Conservation (phyloP, 1,139 yeast genomes). For the Candida sp. region DNA sequence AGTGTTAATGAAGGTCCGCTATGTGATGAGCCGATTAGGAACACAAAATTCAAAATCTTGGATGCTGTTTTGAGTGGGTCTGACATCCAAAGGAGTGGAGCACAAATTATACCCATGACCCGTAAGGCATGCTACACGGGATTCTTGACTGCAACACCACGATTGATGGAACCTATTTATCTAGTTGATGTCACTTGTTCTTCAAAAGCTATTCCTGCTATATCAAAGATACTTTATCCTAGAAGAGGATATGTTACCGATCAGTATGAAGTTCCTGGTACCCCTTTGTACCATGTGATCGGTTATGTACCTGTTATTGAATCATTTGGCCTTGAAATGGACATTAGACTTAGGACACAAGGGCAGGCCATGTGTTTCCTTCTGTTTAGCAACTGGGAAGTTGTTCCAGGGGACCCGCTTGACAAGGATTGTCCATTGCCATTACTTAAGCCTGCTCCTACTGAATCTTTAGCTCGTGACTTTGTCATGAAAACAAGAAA, state of each 20-base stretch:
- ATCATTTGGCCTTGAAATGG: slow-evolving; percentile 86
- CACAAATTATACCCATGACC: slow-evolving; percentile 80
- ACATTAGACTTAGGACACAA: slow-evolving; percentile 69
- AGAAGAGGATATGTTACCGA: slow-evolving; percentile 59
- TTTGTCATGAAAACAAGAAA: slow-evolving; percentile 85
- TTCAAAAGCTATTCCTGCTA: slow-evolving; percentile 35
- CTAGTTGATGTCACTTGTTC: slow-evolving; percentile 59
- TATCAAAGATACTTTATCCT: slow-evolving; percentile 50
- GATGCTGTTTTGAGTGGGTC: slow-evolving; percentile 54
- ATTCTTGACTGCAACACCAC: slow-evolving; percentile 73
- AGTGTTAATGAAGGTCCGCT: slow-evolving; percentile 85
- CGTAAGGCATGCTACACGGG: slow-evolving; percentile 87
- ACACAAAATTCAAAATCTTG: slow-evolving; percentile 68
- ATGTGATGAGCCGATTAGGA: slow-evolving; percentile 77
- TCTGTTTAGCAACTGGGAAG: slow-evolving; percentile 68
- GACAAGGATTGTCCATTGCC: slow-evolving; percentile 64
- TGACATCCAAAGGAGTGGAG: slow-evolving; percentile 50
- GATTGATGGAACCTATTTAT: slow-evolving; percentile 80
- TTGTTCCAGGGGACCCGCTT: slow-evolving; percentile 90
- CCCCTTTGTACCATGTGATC: slow-evolving; percentile 59
- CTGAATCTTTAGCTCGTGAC: slow-evolving; percentile 75
- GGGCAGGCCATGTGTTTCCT: slow-evolving; percentile 76
- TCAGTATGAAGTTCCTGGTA: slow-evolving; percentile 65
- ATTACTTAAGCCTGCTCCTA: slow-evolving; percentile 71
- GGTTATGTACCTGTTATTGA: slow-evolving; percentile 87